Evolutionary conservation across 306 rosid species (phyloP), one percentile per base, ranked within the genome.

Genomic region (Neltuma alba): DNA sequence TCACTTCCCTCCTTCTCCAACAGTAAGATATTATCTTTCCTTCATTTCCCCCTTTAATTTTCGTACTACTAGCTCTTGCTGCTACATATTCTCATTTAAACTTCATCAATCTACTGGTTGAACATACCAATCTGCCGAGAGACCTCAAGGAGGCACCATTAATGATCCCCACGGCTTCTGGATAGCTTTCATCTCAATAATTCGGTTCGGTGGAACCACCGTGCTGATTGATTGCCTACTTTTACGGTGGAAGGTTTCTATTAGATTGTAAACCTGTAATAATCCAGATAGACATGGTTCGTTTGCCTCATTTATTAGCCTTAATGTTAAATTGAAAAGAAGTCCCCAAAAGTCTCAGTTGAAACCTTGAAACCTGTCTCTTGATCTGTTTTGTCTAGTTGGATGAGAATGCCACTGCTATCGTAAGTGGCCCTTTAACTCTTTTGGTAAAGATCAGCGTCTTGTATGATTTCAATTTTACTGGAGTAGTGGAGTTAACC

Each of bases 1-100:
- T 73, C 88, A 70, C 78, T 83, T 76, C 65, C 82, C 68, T 64
- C 77, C 75, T 80, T 85, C 81, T 44, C 92, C 38, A 85, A 81
- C 30, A 64, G 95, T 89, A 81, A 87, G 91, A 48, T 74, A 7
- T 45, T 55, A 65, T 66, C 34, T 54, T 63, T 27, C 14, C 36
- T 37, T 45, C 38, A 20, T 52, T 64, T 54, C 36, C 61, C n/a
- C 62, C 21, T 55, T 47, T 66, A 66, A 30, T 64, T 21, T 31
- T 70, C n/a, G 20, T 36, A 52, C 31, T 75, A 38, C 71, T 83
- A 37, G 14, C 65, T 50, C 71, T 79, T 70, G n/a, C 76, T 75
- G 28, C 36, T 48, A 16, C 44, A n/a, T 80, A 34, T 38, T 20
- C 21, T 31, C 72, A 50, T 45, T 10, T 38, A 76, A 55, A 72